These are phyloP conservation scores for Hypholoma sublateritium DNA, from an alignment of 768 basidiomycete genomes.

Conservation along the genomic window DNA sequence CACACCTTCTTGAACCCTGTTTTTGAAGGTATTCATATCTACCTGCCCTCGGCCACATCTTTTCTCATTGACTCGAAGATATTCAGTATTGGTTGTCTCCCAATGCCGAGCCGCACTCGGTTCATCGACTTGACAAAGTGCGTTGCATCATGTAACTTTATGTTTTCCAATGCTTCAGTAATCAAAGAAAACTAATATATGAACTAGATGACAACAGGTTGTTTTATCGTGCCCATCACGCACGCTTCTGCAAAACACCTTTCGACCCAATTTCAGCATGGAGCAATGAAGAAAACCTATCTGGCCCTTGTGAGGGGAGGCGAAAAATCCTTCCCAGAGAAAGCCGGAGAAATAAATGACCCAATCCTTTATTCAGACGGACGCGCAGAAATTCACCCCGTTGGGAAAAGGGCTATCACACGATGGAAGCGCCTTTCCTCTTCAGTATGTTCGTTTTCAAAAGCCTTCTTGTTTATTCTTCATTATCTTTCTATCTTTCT, in stretches of 20 bases:
- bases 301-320: slow-evolving; percentile 63
- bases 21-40: slow-evolving; percentile 28
- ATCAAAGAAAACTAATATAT: neutral
- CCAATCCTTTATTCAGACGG: slow-evolving; percentile 45
- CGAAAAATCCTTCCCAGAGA: slow-evolving; percentile 39
- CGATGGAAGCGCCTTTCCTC: slow-evolving; percentile 61
- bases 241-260: slow-evolving; percentile 42
- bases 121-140: slow-evolving; percentile 73
- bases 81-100: slow-evolving; percentile 19
- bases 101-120: slow-evolving; percentile 37
- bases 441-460: slow-evolving; percentile 41
- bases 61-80: slow-evolving; percentile 12
- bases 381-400: slow-evolving; percentile 37
- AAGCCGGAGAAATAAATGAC: slow-evolving; percentile 36
- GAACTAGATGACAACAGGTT: slow-evolving; percentile 60
- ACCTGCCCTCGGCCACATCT: neutral
- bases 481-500: slow-evolving; percentile 9
- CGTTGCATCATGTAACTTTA: no score
- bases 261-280: slow-evolving; percentile 51
- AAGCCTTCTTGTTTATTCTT: neutral
- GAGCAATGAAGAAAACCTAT: slow-evolving; percentile 55
- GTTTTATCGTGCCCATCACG: slow-evolving; percentile 54
- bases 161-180: no score
- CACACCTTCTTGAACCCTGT: slow-evolving; percentile 31
- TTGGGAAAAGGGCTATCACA: slow-evolving; percentile 39